A percentile compares a stretch with the other conserved stretches of the same genome.
Evolutionary conservation across 1,139 yeast genomes (phyloP).

Genomic region (Blastobotrys capitulatus): DNA sequence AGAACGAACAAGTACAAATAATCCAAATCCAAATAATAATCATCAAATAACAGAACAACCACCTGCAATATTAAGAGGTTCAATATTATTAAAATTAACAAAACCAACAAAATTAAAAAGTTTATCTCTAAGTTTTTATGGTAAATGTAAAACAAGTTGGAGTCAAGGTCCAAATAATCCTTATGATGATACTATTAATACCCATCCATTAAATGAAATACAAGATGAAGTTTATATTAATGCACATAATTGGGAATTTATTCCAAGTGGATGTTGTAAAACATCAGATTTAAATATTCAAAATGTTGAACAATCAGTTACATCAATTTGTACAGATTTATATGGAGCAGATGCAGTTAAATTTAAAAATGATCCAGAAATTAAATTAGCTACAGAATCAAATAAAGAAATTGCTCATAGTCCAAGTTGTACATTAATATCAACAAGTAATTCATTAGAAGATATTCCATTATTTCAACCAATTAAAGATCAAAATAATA

Average conservation of each 20-base stretch:
- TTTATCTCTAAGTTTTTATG: conserved; percentile 56
- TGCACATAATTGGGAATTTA: conserved; percentile 35
- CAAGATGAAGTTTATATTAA: conserved; percentile 31
- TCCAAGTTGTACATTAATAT: conserved; percentile 14
- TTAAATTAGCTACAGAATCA: conserved; percentile 18
- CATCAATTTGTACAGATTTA: conserved; percentile 30
- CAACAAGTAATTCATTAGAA: conserved; percentile 5
- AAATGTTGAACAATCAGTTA: conserved; percentile 17
- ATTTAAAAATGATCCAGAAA: conserved; percentile 20
- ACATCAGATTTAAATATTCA: conserved; percentile 10
- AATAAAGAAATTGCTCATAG: conserved; percentile 16
- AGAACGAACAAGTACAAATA: not conserved
- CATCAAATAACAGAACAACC: conserved; percentile 42
- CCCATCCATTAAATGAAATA: conserved; percentile 28
- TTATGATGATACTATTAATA: conserved; percentile 18
- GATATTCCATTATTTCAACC: conserved; percentile 12
- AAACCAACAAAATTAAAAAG: conserved; percentile 69
- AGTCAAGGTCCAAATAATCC: conserved; percentile 37
- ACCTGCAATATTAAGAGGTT: conserved; percentile 73
- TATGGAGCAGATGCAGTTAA: conserved; percentile 34
- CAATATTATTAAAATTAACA: conserved; percentile 61
- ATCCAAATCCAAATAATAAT: not conserved
- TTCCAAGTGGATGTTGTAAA: conserved; percentile 22
- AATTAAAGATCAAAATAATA: not conserved
- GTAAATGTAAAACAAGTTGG: conserved; percentile 77